Percentiles rank a stretch among this genome's conserved stretches.
phyloP scores from a whole-genome alignment of 2,329 filamentous ascomycete genomes.

The Coniochaeta hoffmannii region DNA sequence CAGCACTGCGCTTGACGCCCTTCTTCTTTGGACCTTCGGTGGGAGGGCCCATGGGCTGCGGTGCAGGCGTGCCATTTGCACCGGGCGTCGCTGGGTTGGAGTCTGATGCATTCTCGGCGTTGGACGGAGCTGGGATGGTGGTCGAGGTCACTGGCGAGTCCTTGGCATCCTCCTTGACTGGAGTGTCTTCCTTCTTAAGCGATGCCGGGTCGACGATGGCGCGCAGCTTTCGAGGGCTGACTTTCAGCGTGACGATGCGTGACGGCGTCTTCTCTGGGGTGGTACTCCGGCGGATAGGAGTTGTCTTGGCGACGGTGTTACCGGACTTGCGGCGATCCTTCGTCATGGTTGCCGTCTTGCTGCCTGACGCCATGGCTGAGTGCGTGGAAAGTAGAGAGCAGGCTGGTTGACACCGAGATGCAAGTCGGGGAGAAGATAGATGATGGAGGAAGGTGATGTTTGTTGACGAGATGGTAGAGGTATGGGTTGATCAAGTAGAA shows the following conservation, averaged over 20 bases:
- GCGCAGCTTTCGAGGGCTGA: slow-evolving; percentile 42
- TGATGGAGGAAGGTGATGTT: neutral
- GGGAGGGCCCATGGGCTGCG: slow-evolving; percentile 51
- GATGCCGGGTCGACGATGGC: slow-evolving; percentile 37
- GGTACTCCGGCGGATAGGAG: slow-evolving; percentile 6
- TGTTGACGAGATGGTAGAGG: neutral
- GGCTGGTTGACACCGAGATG: neutral
- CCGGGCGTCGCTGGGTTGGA: slow-evolving; percentile 54
- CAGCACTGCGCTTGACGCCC: slow-evolving; percentile 58
- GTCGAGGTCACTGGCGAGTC: slow-evolving; percentile 38
- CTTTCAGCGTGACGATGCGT: slow-evolving; percentile 44
- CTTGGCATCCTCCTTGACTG: slow-evolving; percentile 28
- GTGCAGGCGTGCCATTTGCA: slow-evolving; percentile 45
- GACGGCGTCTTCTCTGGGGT: slow-evolving; percentile 16
- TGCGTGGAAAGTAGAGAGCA: slow-evolving; percentile 3
- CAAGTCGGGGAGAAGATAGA: neutral
- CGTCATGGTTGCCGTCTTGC: slow-evolving; percentile 24
- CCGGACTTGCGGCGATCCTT: slow-evolving; percentile 38
- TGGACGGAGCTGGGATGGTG: slow-evolving; percentile 27
- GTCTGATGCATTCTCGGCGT: slow-evolving; percentile 48
- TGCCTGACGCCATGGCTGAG: slow-evolving; percentile 4
- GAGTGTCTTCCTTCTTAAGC: slow-evolving; percentile 32
- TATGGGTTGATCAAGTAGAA: neutral
- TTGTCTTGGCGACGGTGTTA: slow-evolving; percentile 15
- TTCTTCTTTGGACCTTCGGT: slow-evolving; percentile 65